Conservation (phyloP, 176 grass and related monocot genomes). For the Puccinellia tenuiflora region DNA sequence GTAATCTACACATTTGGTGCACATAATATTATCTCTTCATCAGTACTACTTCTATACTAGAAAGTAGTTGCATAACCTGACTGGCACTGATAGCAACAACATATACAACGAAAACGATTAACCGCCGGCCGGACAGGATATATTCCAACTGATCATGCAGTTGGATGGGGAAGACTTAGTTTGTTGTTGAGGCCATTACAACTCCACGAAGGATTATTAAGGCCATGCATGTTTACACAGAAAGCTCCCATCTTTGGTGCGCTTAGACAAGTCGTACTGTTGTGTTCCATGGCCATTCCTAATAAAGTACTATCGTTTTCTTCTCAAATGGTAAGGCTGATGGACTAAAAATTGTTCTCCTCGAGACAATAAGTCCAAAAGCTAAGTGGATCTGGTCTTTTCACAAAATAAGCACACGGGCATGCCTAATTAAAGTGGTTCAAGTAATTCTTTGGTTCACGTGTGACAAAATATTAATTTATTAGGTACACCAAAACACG, state of each 20-base stretch:
- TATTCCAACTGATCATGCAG: constrained; percentile 1
- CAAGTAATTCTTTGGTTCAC: constrained; percentile 30
- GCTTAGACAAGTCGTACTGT: background rate
- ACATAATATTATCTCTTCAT: constrained; percentile 34
- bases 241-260: background rate
- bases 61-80: constrained; percentile 50
- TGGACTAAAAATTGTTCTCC: background rate
- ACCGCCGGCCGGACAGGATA: constrained; percentile 30
- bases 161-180: constrained; percentile 11
- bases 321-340: background rate
- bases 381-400: constrained; percentile 12
- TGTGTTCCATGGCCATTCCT: background rate
- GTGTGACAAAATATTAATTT: background rate
- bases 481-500: constrained; percentile 35
- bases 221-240: background rate
- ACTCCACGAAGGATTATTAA: too few species aligned
- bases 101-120: background rate
- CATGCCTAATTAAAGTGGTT: constrained; percentile 20
- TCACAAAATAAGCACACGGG: background rate
- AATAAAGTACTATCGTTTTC: background rate
- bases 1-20: constrained; percentile 31
- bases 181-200: background rate
- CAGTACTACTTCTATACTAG: constrained; percentile 5
- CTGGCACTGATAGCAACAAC: constrained; percentile 30
- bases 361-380: background rate